Evolutionary conservation across 139 green algal species (phyloP), one percentile per base, ranked within the genome.

Genomic region (Tetratostichococcus sp.): DNA sequence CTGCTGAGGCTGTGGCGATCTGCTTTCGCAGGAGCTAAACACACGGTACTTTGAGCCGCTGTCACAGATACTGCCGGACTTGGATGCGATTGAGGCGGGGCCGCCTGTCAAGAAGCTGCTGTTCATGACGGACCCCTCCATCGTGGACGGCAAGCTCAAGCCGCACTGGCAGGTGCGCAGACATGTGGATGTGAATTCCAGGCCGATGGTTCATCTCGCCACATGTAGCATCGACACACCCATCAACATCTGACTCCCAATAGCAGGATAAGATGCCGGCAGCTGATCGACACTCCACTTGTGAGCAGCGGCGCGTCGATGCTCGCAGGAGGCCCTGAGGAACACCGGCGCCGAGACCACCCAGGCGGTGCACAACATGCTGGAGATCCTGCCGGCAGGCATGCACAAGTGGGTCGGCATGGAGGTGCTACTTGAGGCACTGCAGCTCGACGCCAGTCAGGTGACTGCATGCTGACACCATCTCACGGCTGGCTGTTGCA

Each of bases 351-450:
- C 91, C 25, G 75, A 89, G 73, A 72, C 84, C 8, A 88, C 86
- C 78, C 89, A 97, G 81, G 94, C 95, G 0, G 93, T 99, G 57
- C 82, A 86, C 16, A 88, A 89, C 69, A 98, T 98, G 94, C 80
- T 99, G 33, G 95, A 98, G 83, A 77, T 98, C 16, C 88, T 98
- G 42, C 95, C 95, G 0, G 34, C 68, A 5, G 94, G 95, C 0
- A 87, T 93, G 22, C 92, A 95, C 86, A 99, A 99, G 82, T 94
- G 90, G 84, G 77, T 62, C 1, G 83, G 78, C 25, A 62, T 90
- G 32, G 30, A 76, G 33, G 32, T 74, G 30, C 77, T 97, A 43
- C 73, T 95, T 67, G 43, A 70, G 0, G 72, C 89, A 70, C 71
- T 94, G 73, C 76, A 71, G 1, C 25, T 93, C 11, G 43, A 28